Percentiles rank a stretch among this genome's conserved stretches.
These are phyloP conservation scores for Botrytis galanthina DNA, from an alignment of 2,329 filamentous ascomycete species.

Conservation along the genomic window DNA sequence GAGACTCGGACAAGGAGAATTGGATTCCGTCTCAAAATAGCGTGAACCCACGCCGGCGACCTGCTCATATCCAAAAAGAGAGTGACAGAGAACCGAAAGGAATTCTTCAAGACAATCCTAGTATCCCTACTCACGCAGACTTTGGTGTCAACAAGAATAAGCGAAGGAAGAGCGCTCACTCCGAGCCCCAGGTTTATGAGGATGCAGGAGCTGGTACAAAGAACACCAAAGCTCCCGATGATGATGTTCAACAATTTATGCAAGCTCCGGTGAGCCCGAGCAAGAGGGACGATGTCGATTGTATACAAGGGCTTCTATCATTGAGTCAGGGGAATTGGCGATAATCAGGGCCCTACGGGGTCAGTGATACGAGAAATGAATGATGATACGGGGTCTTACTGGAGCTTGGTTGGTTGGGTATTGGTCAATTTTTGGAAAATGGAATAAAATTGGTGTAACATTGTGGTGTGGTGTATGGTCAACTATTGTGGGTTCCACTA, in stretches of 20 bases:
- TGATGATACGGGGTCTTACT: slow-evolving; percentile 17
- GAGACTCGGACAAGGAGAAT: slow-evolving; percentile 95
- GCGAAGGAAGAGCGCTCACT: slow-evolving; percentile 29
- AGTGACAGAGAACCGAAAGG: slow-evolving; percentile 26
- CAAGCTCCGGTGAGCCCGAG: slow-evolving; percentile 61
- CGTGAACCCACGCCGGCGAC: slow-evolving; percentile 41
- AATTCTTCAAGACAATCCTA: slow-evolving; percentile 35
- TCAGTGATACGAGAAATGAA: slow-evolving; percentile 14
- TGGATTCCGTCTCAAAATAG: slow-evolving; percentile 61
- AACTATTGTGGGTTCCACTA: neutral
- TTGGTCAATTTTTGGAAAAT: neutral
- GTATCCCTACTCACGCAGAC: slow-evolving; percentile 31
- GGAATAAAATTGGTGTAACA: slow-evolving; percentile 6
- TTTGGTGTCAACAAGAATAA: slow-evolving; percentile 29
- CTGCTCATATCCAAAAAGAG: slow-evolving; percentile 34
- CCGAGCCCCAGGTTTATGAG: slow-evolving; percentile 52
- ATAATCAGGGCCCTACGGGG: slow-evolving; percentile 21
- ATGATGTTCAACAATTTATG: slow-evolving; percentile 75
- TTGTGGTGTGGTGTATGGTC: slow-evolving; percentile 13
- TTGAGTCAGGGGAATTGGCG: slow-evolving; percentile 92
- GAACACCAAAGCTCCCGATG: slow-evolving; percentile 41
- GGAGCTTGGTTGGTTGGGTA: slow-evolving; percentile 19
- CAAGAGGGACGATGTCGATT: slow-evolving; percentile 80
- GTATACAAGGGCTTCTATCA: slow-evolving; percentile 82
- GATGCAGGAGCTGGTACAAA: slow-evolving; percentile 41